Conservation (phyloP, 441 rosid genomes). For the Jatropha podagrica region DNA sequence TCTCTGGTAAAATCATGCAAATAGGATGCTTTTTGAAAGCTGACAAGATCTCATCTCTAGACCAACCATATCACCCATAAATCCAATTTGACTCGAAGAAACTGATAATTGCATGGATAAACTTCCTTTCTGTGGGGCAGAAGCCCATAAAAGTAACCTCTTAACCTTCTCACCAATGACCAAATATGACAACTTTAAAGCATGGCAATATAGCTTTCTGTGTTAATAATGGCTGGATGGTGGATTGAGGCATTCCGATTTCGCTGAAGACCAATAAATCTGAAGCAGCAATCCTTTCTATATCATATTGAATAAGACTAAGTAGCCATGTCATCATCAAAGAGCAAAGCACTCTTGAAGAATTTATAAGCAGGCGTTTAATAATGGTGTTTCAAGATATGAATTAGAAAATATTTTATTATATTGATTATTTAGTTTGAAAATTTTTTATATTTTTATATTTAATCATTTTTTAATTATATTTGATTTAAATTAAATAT, state of each 20-base stretch:
- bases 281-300: background rate
- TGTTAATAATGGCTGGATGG: constrained; percentile 14
- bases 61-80: constrained; percentile 33
- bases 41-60: constrained; percentile 16
- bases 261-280: background rate
- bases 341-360: background rate
- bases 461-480: too few relatives aligned
- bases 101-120: too few relatives aligned
- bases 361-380: background rate
- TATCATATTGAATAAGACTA: background rate
- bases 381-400: too few relatives aligned
- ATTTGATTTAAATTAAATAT: too few relatives aligned
- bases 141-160: background rate
- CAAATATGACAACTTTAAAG: background rate
- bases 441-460: too few relatives aligned
- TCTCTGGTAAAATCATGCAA: too few relatives aligned
- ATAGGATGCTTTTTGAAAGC: too few relatives aligned
- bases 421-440: too few relatives aligned
- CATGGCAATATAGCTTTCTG: too few relatives aligned
- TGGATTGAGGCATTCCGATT: background rate
- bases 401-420: too few relatives aligned
- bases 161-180: too few relatives aligned
- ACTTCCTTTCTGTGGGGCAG: too few relatives aligned
- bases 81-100: constrained; percentile 16
- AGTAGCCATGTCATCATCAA: background rate